Evolutionary conservation across 2,329 filamentous ascomycete species (phyloP).

Genomic region (Passalora sequoiae): DNA sequence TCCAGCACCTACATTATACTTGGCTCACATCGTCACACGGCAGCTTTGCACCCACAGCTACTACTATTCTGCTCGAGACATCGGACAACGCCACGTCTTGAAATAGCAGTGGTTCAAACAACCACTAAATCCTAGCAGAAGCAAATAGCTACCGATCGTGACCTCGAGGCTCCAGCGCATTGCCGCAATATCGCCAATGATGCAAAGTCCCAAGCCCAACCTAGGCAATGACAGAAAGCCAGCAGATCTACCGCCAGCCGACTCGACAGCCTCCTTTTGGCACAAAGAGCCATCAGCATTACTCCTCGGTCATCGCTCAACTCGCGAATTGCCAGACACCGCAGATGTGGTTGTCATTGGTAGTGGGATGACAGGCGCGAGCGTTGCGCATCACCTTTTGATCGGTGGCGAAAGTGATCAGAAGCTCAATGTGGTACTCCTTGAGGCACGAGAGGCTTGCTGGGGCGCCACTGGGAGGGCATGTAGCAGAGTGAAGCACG

Average conservation of each 20-base stretch:
- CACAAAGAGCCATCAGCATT: constrained; percentile 60
- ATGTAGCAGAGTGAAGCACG: constrained; percentile 25
- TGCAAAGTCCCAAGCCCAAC: constrained; percentile 7
- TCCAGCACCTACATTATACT: no score
- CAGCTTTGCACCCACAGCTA: no score
- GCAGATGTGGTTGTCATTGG: constrained; percentile 69
- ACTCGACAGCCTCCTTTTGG: constrained; percentile 60
- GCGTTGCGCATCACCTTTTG: constrained; percentile 56
- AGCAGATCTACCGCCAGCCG: constrained; percentile 21
- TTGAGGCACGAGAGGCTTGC: constrained; percentile 74
- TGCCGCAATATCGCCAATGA: no score
- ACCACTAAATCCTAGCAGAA: no score
- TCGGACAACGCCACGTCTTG: no score
- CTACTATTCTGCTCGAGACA: no score
- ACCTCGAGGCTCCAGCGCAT: no score
- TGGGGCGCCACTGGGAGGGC: constrained; percentile 78
- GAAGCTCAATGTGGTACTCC: constrained; percentile 58
- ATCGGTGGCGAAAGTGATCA: constrained; percentile 39
- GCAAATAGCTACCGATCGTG: no score
- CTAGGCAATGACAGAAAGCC: constrained; percentile 20
- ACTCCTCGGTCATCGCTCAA: constrained; percentile 64
- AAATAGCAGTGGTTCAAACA: no score
- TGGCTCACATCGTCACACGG: no score
- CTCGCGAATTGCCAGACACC: constrained; percentile 54
- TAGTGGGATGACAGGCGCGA: constrained; percentile 70